These are phyloP conservation scores for Lipomyces yarrowii DNA, from an alignment of 1,139 yeast species.

Conservation along the genomic window DNA sequence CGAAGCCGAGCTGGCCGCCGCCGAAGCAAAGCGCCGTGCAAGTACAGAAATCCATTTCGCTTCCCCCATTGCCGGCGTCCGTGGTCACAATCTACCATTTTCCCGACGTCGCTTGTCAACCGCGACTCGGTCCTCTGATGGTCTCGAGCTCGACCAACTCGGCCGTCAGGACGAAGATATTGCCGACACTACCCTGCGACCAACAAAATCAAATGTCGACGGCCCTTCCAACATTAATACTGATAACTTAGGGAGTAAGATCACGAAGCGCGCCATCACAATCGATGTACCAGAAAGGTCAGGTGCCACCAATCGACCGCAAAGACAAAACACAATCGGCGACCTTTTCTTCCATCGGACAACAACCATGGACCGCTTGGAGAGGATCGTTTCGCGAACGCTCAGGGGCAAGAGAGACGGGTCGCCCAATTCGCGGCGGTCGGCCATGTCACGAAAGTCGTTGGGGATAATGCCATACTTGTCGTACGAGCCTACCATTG, in stretches of 20 bases:
- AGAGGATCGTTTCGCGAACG: slow-evolving; percentile 18
- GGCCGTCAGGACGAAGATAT: slow-evolving; percentile 40
- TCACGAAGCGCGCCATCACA: slow-evolving; percentile 52
- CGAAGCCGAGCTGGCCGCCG: slow-evolving; percentile 48
- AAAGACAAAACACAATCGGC: slow-evolving; percentile 13
- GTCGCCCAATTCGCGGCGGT: slow-evolving; percentile 21
- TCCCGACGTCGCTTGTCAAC: neutral
- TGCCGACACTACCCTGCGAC: slow-evolving; percentile 27
- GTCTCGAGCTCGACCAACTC: slow-evolving; percentile 44
- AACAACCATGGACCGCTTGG: slow-evolving; percentile 26
- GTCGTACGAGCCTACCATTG: slow-evolving; percentile 90
- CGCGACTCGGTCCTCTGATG: neutral
- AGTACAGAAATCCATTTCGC: slow-evolving; percentile 29
- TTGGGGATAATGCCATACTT: slow-evolving; percentile 50
- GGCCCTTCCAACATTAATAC: neutral
- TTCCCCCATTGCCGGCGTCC: slow-evolving; percentile 15
- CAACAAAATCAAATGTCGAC: slow-evolving; percentile 46
- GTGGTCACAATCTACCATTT: slow-evolving; percentile 2
- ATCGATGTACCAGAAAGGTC: slow-evolving; percentile 43
- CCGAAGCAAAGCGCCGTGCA: slow-evolving; percentile 29
- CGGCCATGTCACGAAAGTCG: slow-evolving; percentile 18
- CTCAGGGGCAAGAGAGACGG: slow-evolving; percentile 17
- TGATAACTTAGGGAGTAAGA: slow-evolving; percentile 37
- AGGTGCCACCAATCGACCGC: neutral
- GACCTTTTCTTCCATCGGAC: slow-evolving; percentile 25